phyloP scores from a whole-genome alignment of 1,139 yeast genomes.

The Magnusiomyces ingens region DNA sequence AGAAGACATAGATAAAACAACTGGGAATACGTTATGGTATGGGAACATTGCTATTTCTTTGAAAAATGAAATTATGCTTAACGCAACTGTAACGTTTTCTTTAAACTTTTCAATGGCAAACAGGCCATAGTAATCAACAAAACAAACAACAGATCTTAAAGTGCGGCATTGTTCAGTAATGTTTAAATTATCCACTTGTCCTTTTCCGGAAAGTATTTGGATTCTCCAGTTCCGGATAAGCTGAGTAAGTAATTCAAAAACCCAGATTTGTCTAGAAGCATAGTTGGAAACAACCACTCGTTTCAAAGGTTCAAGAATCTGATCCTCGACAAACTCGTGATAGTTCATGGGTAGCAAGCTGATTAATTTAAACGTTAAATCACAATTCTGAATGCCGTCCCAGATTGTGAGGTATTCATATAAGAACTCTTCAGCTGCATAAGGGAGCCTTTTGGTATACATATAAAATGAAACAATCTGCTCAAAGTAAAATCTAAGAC shows the following conservation, averaged over 20 bases:
- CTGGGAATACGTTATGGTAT: constrained; percentile 20
- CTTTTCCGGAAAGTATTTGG: background rate
- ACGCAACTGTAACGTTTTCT: constrained; percentile 20
- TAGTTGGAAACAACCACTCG: constrained; percentile 9
- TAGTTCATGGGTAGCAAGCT: constrained; percentile 18
- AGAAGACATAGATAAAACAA: constrained; percentile 37
- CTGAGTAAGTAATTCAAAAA: constrained; percentile 3
- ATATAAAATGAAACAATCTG: constrained; percentile 18
- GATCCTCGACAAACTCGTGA: constrained; percentile 8
- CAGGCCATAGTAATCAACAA: constrained; percentile 20
- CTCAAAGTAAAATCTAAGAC: constrained; percentile 12
- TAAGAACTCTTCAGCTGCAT: constrained; percentile 22
- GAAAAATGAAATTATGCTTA: constrained; percentile 23
- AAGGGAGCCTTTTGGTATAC: constrained; percentile 21
- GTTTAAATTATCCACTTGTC: constrained; percentile 12
- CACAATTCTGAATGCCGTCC: constrained; percentile 14
- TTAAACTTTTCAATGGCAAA: constrained; percentile 16
- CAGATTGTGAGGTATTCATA: constrained; percentile 17
- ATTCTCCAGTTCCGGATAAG: constrained; percentile 10
- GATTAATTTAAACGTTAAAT: constrained; percentile 18
- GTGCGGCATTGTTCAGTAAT: constrained; percentile 13
- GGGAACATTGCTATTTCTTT: constrained; percentile 25
- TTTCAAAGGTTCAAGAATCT: constrained; percentile 18
- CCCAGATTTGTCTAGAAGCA: background rate
- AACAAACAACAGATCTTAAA: constrained; percentile 16